A percentile compares a stretch with the other conserved stretches of the same genome.
These are phyloP conservation scores for Phytophthora litchii DNA, from an alignment of 352 stramenopile species.

Conservation along the genomic window DNA sequence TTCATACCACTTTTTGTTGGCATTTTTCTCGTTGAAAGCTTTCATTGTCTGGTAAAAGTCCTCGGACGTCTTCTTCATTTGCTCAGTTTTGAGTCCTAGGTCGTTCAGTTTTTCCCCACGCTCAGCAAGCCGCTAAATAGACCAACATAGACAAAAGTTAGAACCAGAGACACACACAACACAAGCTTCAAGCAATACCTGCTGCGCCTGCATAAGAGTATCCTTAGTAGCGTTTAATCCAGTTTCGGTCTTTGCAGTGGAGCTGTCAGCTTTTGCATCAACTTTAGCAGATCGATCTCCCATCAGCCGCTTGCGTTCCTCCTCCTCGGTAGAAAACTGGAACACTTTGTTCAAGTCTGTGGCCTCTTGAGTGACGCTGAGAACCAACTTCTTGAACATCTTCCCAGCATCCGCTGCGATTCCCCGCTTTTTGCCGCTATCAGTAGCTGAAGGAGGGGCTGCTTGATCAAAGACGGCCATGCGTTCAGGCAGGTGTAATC, in stretches of 20 bases:
- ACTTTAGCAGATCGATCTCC: conserved; percentile 47
- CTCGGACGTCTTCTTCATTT: conserved; percentile 82
- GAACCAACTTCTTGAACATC: conserved; percentile 81
- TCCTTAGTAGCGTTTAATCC: conserved; percentile 62
- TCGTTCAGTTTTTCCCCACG: conserved; percentile 81
- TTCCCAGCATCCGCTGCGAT: conserved; percentile 56
- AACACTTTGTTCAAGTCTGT: conserved; percentile 81
- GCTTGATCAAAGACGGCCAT: conserved; percentile 33
- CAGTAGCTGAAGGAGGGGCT: conserved; percentile 25
- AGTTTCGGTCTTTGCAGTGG: conserved; percentile 33
- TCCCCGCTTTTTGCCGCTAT: conserved; percentile 52
- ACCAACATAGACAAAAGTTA: conserved; percentile 10
- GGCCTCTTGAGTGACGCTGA: conserved; percentile 59
- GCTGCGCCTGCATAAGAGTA: conserved; percentile 64
- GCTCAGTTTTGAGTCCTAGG: conserved; percentile 78
- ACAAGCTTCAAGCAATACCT: conserved; percentile 41
- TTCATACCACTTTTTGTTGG: conserved; percentile 89
- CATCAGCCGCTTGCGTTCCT: conserved; percentile 62
- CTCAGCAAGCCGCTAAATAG: conserved; percentile 67
- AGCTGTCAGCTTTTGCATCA: conserved; percentile 10
- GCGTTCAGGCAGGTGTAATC: conserved; percentile 46
- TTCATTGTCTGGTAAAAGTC: conserved; percentile 89
- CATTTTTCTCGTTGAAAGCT: conserved; percentile 85
- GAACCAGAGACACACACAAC: background rate
- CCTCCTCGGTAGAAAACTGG: conserved; percentile 64